Conservation (phyloP, 2,329 filamentous ascomycete genomes). For the Blastomyces parvus region DNA sequence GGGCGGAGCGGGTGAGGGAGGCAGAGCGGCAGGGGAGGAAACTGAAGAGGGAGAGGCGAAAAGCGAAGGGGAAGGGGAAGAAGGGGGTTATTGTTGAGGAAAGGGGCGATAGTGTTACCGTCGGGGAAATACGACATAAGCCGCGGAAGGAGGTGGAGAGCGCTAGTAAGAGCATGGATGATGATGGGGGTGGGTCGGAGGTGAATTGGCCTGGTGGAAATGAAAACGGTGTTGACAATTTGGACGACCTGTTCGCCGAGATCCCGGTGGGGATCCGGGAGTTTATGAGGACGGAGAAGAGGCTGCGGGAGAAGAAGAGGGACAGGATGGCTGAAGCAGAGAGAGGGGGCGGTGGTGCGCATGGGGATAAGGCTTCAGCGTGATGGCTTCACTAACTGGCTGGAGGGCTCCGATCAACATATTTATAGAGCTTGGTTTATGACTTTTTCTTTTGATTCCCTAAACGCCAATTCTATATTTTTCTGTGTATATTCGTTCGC, state of each 20-base stretch:
- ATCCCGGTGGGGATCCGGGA: constrained; percentile 89
- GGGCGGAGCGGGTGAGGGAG: constrained; percentile 57
- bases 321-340: constrained; percentile 39
- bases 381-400: neutral
- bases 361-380: neutral
- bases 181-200: constrained; percentile 68
- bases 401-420: neutral
- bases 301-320: constrained; percentile 65
- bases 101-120: neutral
- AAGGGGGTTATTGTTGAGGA: neutral
- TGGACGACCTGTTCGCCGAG: constrained; percentile 60
- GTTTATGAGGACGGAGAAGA: constrained; percentile 97
- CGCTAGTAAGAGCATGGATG: constrained; percentile 58
- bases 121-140: constrained; percentile 24
- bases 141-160: constrained; percentile 37
- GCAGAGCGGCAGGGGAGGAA: constrained; percentile 43
- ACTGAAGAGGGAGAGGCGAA: constrained; percentile 21
- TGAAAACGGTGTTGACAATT: constrained; percentile 25
- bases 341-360: neutral
- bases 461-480: neutral
- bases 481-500: neutral
- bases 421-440: neutral
- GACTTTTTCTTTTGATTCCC: neutral
- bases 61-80: neutral
- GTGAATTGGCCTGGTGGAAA: constrained; percentile 50